Percentiles rank a stretch among this genome's conserved stretches.
phyloP scores from a whole-genome alignment of 2,329 filamentous ascomycete species.

The Zelopaecilomyces penicillatus region DNA sequence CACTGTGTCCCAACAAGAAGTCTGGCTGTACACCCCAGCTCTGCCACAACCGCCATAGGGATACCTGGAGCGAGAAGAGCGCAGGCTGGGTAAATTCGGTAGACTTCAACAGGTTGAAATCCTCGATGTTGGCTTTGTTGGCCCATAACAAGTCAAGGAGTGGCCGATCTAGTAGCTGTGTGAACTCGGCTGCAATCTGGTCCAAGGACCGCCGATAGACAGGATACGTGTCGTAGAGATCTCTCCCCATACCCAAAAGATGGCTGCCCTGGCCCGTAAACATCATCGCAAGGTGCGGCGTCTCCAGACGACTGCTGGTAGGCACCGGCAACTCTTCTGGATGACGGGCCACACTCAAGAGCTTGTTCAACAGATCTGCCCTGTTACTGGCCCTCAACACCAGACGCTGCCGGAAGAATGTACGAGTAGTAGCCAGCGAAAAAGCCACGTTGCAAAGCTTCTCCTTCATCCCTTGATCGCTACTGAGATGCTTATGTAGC shows the following conservation, averaged over 20 bases:
- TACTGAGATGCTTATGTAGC: conserved; percentile 4
- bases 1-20: conserved; percentile 33
- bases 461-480: neutral
- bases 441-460: conserved; percentile 7
- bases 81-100: conserved; percentile 25
- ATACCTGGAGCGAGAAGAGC: conserved; percentile 24
- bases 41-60: conserved; percentile 23
- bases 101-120: conserved; percentile 16
- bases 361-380: conserved; percentile 2
- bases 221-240: conserved; percentile 16
- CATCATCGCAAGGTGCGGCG: conserved; percentile 19
- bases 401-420: conserved; percentile 6
- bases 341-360: neutral
- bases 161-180: conserved; percentile 14
- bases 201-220: conserved; percentile 19
- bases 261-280: conserved; percentile 30
- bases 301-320: neutral
- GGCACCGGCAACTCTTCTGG: no score
- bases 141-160: conserved; percentile 22
- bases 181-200: conserved; percentile 12
- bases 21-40: conserved; percentile 22
- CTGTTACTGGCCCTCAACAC: conserved; percentile 4
- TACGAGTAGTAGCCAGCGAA: conserved; percentile 9
- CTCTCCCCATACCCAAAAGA: conserved; percentile 22
- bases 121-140: conserved; percentile 12